Evolutionary conservation across 306 rosid genomes (phyloP).

Genomic region (Vicia faba): DNA sequence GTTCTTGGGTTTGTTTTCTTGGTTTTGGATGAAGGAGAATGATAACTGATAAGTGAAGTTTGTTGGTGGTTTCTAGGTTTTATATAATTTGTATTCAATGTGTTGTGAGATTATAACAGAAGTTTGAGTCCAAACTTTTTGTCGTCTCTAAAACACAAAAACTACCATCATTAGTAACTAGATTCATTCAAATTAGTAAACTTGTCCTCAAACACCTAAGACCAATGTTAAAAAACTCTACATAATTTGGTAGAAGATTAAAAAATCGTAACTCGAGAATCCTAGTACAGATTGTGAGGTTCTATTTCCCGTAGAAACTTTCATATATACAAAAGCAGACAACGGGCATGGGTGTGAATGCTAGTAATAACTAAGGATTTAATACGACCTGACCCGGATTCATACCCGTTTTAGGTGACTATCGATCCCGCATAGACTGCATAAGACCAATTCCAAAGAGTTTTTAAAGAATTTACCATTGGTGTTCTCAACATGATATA

Average conservation of each 20-base stretch:
- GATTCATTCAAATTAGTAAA: neutral
- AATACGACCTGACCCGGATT: too few species aligned
- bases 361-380: too few species aligned
- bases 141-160: neutral
- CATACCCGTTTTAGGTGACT: too few species aligned
- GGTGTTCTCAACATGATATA: too few species aligned
- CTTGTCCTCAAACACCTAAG: neutral
- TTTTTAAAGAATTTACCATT: neutral
- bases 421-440: too few species aligned
- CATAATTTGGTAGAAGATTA: too few species aligned
- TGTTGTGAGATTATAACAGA: neutral
- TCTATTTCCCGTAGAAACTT: too few species aligned
- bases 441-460: neutral
- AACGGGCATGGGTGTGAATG: too few species aligned
- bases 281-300: too few species aligned
- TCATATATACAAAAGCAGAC: too few species aligned
- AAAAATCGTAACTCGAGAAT: too few species aligned
- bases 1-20: constrained; percentile 4
- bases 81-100: constrained; percentile 1
- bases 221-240: too few species aligned
- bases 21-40: neutral
- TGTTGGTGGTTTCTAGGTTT: constrained; percentile 1
- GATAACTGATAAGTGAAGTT: neutral
- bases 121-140: neutral
- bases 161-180: neutral